Evolutionary conservation across 805 yeast species (phyloP).

Genomic region (Debaryomyces hansenii): DNA sequence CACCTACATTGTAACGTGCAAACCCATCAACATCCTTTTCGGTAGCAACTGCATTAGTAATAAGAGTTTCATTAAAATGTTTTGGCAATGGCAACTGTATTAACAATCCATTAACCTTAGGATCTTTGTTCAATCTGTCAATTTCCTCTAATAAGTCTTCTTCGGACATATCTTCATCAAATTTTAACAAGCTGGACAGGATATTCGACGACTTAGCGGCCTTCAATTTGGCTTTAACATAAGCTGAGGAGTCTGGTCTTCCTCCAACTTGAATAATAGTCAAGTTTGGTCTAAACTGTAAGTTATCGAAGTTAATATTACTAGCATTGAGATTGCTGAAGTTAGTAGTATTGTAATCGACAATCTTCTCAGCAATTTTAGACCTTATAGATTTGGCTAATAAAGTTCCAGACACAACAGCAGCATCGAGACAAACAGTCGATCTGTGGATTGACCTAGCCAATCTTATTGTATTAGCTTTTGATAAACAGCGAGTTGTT

Average conservation of each 20-base stretch:
- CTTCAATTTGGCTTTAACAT: slow-evolving; percentile 87
- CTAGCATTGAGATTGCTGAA: slow-evolving; percentile 16
- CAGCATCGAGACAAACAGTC: slow-evolving; percentile 25
- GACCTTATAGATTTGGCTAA: slow-evolving; percentile 39
- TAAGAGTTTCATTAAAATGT: slow-evolving; percentile 71
- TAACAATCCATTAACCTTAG: slow-evolving; percentile 78
- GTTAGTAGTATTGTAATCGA: slow-evolving; percentile 33
- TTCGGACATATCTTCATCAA: slow-evolving; percentile 64
- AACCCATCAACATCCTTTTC: slow-evolving; percentile 96
- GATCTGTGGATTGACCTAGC: background rate
- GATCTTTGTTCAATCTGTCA: slow-evolving; percentile 67
- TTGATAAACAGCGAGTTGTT: background rate
- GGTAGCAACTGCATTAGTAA: slow-evolving; percentile 79
- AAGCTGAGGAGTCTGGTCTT: slow-evolving; percentile 87
- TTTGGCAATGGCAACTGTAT: slow-evolving; percentile 89
- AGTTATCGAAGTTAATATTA: slow-evolving; percentile 23
- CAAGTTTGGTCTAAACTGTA: slow-evolving; percentile 67
- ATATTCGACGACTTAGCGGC: slow-evolving; percentile 86
- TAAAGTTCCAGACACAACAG: slow-evolving; percentile 42
- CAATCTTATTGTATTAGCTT: background rate
- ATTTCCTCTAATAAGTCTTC: slow-evolving; percentile 59
- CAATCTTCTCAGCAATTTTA: slow-evolving; percentile 40
- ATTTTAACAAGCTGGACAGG: slow-evolving; percentile 60
- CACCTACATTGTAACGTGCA: slow-evolving; percentile 86
- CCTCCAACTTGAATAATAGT: slow-evolving; percentile 88